These are phyloP conservation scores for Apophysomyces trapeziformis DNA, from an alignment of 371 early-diverging fungal genomes.

Conservation along the genomic window DNA sequence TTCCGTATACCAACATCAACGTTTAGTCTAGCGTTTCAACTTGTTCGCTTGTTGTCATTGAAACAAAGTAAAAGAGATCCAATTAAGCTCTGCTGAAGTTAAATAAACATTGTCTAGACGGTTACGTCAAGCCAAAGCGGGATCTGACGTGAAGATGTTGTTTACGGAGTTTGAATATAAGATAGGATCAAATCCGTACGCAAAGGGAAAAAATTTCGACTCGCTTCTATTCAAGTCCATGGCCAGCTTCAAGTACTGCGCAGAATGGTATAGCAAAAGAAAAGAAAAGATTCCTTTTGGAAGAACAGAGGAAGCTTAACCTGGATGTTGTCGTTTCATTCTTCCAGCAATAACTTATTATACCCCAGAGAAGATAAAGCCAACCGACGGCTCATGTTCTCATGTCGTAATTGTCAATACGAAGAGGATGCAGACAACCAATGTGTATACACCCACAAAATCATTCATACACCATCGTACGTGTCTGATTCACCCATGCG, in stretches of 20 bases:
- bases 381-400: slow-evolving; percentile 72
- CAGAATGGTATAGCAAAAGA: slow-evolving; percentile 59
- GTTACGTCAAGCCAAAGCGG: no score
- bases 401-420: slow-evolving; percentile 95
- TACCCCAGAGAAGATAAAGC: slow-evolving; percentile 93
- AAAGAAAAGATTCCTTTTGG: not conserved
- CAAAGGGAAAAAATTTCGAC: not conserved
- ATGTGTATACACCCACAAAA: slow-evolving; percentile 88
- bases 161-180: no score
- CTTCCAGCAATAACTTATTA: slow-evolving; percentile 87
- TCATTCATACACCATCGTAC: slow-evolving; percentile 82
- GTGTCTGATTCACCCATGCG: slow-evolving; percentile 10
- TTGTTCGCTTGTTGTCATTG: no score
- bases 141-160: no score
- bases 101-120: no score
- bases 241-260: slow-evolving; percentile 78
- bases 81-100: no score
- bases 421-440: slow-evolving; percentile 83
- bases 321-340: not conserved
- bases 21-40: no score
- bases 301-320: slow-evolving; percentile 1
- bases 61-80: no score
- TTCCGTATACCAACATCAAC: no score
- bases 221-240: slow-evolving; percentile 31
- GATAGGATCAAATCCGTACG: no score